Base-by-base conservation (phyloP, 2,329 filamentous ascomycete genomes). In the Thelonectria olida region DNA sequence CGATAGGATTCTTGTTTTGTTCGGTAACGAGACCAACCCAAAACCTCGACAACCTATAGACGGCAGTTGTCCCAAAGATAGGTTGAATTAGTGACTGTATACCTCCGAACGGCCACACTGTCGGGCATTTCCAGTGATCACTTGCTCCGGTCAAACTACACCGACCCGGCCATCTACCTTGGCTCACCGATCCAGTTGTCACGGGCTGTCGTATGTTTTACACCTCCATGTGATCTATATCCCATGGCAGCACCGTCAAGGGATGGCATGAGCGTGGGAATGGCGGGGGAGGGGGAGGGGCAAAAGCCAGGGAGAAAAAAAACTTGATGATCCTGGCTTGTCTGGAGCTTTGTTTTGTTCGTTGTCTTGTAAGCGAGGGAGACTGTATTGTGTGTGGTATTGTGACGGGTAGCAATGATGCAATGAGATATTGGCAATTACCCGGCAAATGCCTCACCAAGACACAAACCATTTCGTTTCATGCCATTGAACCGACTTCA, bases 281-380 rank as follows among this genome's bases (percentile, higher is more conserved):
- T 69, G 56, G 68, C 62, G 68, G 68, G 67, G 68, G 66, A 69
- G 67, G 63, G 65, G 67, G 42, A 68, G 60, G 51, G 51, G 57
- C 42, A 53, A 28, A 51, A 34, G 31, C 31, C 31, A 34, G 31
- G 31, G 31, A 34, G 31, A 34, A 34, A 34, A 15, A 15, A 25
- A 36, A 19, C 38, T 52, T 39, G 31, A 6, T 36, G 31, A 38
- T 55, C 39, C 17, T 57, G 17, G 31, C 31, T 22, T 17, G 27
- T 57, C 27, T 8, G 27, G 41, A 42, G 51, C 27, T 45, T 55
- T 28, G 41, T 53, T 27, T 54, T 54, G 31, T 13, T 39, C 25
- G 31, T 41, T 50, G 25, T 13, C 31, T 53, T 39, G 39, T 34
- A 49, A 23, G 31, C 20, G 23, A 44, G 17, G 5, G 12, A 36